Conservation (phyloP, 331 rosid species). For the Stylosanthes scabra region DNA sequence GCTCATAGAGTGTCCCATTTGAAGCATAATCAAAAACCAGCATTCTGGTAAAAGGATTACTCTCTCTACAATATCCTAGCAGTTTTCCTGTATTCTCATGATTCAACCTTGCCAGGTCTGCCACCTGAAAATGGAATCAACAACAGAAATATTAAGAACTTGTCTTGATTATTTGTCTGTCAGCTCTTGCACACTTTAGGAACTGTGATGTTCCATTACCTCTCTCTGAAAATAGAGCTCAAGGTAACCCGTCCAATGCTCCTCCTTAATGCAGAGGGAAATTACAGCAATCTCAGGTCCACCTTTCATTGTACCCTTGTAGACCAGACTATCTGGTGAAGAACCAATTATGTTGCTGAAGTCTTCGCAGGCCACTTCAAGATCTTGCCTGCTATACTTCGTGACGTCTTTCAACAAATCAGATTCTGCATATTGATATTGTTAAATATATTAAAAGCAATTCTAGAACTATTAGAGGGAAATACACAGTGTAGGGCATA, state of each 20-base stretch:
- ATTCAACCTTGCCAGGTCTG: conserved; percentile 79
- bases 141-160: conserved; percentile 26
- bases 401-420: conserved; percentile 80
- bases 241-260: conserved; percentile 87
- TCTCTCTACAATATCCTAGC: conserved; percentile 90
- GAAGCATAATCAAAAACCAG: conserved; percentile 95
- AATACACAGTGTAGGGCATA: conserved; percentile 27
- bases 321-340: conserved; percentile 92
- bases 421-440: conserved; percentile 59
- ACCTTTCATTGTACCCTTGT: conserved; percentile 91
- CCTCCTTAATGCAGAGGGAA: conserved; percentile 93
- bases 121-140: conserved; percentile 63
- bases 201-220: conserved; percentile 51
- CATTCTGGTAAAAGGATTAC: conserved; percentile 91
- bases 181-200: conserved; percentile 14
- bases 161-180: conserved; percentile 1
- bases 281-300: conserved; percentile 98
- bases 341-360: conserved; percentile 98
- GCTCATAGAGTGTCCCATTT: conserved; percentile 94
- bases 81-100: conserved; percentile 83
- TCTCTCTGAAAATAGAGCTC: conserved; percentile 92
- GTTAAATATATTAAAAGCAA: conserved; percentile 14
- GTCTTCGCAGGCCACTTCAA: conserved; percentile 98
- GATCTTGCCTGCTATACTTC: conserved; percentile 80
- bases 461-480: conserved; percentile 25